These are phyloP conservation scores for Trametopsis cervina DNA, from an alignment of 768 basidiomycete genomes.

Conservation along the genomic window DNA sequence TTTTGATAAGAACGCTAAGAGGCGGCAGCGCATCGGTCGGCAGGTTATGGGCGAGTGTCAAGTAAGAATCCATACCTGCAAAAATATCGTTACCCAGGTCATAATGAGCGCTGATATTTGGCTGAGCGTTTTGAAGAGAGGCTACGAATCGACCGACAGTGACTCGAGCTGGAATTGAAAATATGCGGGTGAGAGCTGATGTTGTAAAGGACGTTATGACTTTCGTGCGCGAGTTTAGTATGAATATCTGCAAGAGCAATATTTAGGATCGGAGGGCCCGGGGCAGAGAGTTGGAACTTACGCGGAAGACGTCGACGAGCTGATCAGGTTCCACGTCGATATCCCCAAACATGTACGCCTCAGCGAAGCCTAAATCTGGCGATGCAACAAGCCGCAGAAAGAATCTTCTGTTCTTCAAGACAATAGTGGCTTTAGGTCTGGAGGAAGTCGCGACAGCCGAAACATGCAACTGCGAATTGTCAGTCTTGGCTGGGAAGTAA, in stretches of 20 bases:
- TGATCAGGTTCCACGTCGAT: slow-evolving; percentile 49
- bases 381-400: slow-evolving; percentile 53
- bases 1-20: slow-evolving; percentile 44
- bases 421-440: neutral
- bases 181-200: slow-evolving; percentile 46
- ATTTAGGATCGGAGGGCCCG: too few species aligned
- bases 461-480: neutral
- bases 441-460: neutral
- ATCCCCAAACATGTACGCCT: slow-evolving; percentile 76
- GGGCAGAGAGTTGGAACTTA: slow-evolving; percentile 31
- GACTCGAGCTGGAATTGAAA: slow-evolving; percentile 33
- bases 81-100: slow-evolving; percentile 79
- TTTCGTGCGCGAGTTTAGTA: slow-evolving; percentile 40
- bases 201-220: slow-evolving; percentile 31
- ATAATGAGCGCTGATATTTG: slow-evolving; percentile 72
- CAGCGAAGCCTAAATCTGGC: slow-evolving; percentile 68
- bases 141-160: slow-evolving; percentile 59
- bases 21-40: slow-evolving; percentile 15
- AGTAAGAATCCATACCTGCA: slow-evolving; percentile 31
- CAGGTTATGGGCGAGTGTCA: neutral
- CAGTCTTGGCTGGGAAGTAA: neutral
- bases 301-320: slow-evolving; percentile 58
- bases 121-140: slow-evolving; percentile 55
- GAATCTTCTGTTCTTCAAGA: slow-evolving; percentile 24
- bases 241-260: slow-evolving; percentile 44